phyloP scores from a whole-genome alignment of 768 basidiomycete genomes.

The Leccinum uliginosum region DNA sequence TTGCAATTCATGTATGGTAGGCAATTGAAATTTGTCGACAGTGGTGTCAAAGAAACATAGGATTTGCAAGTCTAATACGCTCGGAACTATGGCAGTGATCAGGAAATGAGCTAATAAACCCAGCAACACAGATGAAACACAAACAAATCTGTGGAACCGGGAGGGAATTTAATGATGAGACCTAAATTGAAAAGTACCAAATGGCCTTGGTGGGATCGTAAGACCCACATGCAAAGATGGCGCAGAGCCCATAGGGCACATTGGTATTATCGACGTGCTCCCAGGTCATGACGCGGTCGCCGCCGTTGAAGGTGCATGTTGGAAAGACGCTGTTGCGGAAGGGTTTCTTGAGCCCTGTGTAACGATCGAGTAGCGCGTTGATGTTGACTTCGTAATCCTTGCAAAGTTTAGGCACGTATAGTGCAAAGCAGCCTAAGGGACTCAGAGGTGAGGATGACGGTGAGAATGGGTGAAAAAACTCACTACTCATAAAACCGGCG shows the following conservation, averaged over 20 bases:
- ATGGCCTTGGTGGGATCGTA: background rate
- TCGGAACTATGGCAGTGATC: slow-evolving; percentile 68
- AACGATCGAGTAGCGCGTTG: too few species aligned
- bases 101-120: slow-evolving; percentile 78
- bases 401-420: too few species aligned
- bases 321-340: too few species aligned
- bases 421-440: too few species aligned
- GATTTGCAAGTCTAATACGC: slow-evolving; percentile 82
- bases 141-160: background rate
- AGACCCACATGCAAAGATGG: slow-evolving; percentile 26
- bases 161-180: background rate
- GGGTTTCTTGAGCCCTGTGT: too few species aligned
- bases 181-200: background rate
- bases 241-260: slow-evolving; percentile 30
- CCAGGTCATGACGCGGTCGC: slow-evolving; percentile 5
- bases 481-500: too few species aligned
- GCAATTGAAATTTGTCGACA: slow-evolving; percentile 75
- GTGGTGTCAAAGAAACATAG: slow-evolving; percentile 92
- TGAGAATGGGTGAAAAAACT: too few species aligned
- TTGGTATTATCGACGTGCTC: slow-evolving; percentile 30
- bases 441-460: too few species aligned
- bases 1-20: slow-evolving; percentile 40
- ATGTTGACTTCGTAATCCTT: too few species aligned
- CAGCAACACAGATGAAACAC: slow-evolving; percentile 77
- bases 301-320: slow-evolving; percentile 30